Conservation (phyloP, 2,329 filamentous ascomycete genomes). For the Aspergillus carbonarius region DNA sequence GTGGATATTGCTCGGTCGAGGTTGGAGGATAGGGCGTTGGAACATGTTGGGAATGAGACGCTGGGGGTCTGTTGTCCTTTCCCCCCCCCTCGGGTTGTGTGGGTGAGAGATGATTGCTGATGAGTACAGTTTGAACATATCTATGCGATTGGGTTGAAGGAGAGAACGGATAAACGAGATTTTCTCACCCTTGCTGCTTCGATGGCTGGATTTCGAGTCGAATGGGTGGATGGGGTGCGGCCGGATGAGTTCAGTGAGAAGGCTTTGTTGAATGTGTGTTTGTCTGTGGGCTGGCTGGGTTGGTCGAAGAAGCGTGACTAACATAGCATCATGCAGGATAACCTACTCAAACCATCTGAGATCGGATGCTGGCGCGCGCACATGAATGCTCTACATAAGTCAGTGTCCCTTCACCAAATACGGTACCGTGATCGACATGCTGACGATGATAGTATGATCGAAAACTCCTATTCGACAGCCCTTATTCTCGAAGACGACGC, state of each 20-base stretch:
- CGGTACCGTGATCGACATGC: neutral
- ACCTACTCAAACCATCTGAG: neutral
- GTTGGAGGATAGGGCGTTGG: slow-evolving; percentile 18
- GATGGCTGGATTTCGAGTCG: slow-evolving; percentile 44
- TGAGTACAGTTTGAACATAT: slow-evolving; percentile 44
- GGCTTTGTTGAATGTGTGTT: slow-evolving; percentile 40
- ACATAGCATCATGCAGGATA: neutral
- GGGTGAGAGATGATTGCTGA: neutral
- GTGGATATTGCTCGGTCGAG: slow-evolving; percentile 6
- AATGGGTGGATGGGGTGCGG: slow-evolving; percentile 47
- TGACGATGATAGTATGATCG: slow-evolving; percentile 39
- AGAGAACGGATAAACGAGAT: slow-evolving; percentile 53
- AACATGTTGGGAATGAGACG: slow-evolving; percentile 28
- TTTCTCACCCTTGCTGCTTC: slow-evolving; percentile 46
- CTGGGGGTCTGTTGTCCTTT: slow-evolving; percentile 22
- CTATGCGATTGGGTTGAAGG: slow-evolving; percentile 49
- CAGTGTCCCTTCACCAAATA: neutral
- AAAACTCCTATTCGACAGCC: slow-evolving; percentile 48
- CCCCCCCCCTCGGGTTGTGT: neutral
- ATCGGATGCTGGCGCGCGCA: slow-evolving; percentile 47
- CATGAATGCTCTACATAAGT: slow-evolving; percentile 38
- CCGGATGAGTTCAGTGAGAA: slow-evolving; percentile 45
- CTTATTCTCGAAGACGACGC: slow-evolving; percentile 59
- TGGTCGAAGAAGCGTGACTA: no score
- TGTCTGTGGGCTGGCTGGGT: neutral